Evolutionary conservation across 257 asterid genomes (phyloP).

Genomic region (Prunella vulgaris): DNA sequence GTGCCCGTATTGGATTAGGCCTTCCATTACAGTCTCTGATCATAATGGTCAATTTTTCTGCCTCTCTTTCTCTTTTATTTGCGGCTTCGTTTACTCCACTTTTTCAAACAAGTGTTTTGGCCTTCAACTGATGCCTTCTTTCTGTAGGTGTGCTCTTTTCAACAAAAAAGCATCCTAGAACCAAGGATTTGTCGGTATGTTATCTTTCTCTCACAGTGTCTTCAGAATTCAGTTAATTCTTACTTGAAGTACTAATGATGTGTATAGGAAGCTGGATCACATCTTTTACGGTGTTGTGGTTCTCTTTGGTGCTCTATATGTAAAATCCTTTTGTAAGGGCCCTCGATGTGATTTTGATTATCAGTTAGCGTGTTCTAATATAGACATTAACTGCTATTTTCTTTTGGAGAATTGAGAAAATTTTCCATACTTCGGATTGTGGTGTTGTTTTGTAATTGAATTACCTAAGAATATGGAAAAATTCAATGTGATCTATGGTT

Average conservation of each 20-base stretch:
- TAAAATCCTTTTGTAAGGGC: background rate
- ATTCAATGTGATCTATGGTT: constrained; percentile 11
- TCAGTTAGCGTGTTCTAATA: background rate
- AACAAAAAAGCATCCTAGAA: constrained; percentile 87
- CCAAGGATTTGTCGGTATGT: constrained; percentile 89
- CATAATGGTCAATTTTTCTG: constrained; percentile 59
- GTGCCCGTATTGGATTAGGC: constrained; percentile 96
- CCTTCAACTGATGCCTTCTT: constrained; percentile 17
- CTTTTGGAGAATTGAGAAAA: background rate
- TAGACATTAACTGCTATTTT: background rate
- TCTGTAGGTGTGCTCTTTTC: constrained; percentile 86
- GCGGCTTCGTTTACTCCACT: background rate
- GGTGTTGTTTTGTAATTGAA: background rate
- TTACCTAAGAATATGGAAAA: background rate
- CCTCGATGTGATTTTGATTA: background rate
- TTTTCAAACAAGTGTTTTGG: constrained; percentile 1
- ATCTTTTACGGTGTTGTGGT: background rate
- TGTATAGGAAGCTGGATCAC: constrained; percentile 15
- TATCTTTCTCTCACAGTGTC: constrained; percentile 12
- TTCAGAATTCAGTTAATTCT: background rate
- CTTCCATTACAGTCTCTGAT: constrained; percentile 80
- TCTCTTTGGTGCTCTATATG: background rate
- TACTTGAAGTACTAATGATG: background rate
- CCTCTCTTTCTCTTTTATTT: background rate
- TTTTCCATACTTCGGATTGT: background rate